Evolutionary conservation across 75 land plant genomes (phyloP).

Genomic region (Chamaecyparis obtusa): DNA sequence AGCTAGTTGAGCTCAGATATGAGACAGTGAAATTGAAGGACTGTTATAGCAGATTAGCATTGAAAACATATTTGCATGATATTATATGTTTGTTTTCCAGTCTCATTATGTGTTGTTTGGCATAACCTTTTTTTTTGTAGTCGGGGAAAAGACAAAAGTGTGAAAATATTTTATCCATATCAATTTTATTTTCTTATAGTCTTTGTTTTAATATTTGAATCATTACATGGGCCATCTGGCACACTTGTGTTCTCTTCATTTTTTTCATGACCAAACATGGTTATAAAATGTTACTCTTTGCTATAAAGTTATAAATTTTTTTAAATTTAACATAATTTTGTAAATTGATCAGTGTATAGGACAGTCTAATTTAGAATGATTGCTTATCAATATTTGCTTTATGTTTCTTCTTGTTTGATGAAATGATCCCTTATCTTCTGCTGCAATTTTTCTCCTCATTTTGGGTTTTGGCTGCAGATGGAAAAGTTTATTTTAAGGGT

Average conservation of each 20-base stretch:
- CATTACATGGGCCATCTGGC: not conserved
- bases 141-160: not conserved
- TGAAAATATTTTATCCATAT: not conserved
- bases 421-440: not conserved
- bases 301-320: not conserved
- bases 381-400: not conserved
- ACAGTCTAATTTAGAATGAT: not conserved
- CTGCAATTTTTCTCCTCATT: not conserved
- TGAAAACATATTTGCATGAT: not conserved
- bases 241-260: not conserved
- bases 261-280: not conserved
- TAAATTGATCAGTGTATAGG: not conserved
- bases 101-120: not conserved
- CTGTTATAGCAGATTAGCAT: not conserved
- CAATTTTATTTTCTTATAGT: not conserved
- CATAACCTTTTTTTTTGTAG: not conserved
- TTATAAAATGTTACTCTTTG: not conserved
- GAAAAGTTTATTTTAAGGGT: constrained; percentile 66
- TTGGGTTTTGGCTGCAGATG: constrained; percentile 39
- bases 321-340: not conserved
- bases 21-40: not conserved
- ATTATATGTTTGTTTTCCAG: not conserved
- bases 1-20: not conserved
- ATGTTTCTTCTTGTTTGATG: not conserved
- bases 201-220: not conserved